These are phyloP conservation scores for Apostasia shenzhenica DNA, from an alignment of 106 monocot genomes.

Conservation along the genomic window DNA sequence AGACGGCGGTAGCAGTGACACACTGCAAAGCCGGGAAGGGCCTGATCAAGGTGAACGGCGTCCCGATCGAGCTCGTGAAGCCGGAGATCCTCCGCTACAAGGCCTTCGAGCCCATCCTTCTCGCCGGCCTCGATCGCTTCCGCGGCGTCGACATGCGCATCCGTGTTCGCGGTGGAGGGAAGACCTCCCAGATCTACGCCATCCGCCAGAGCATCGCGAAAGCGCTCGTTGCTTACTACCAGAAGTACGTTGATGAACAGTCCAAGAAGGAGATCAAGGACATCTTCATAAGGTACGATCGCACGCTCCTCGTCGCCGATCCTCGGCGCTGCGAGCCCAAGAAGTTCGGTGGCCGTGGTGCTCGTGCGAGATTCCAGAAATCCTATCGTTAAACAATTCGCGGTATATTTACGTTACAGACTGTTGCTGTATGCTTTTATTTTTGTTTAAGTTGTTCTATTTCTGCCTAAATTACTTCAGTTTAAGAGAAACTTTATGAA, in stretches of 20 bases:
- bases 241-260: conserved; percentile 21
- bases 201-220: conserved; percentile 23
- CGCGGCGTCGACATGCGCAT: conserved; percentile 18
- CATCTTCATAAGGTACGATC: conserved; percentile 14
- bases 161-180: conserved; percentile 9
- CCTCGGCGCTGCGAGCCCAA: conserved; percentile 23
- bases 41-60: conserved; percentile 18
- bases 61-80: conserved; percentile 21
- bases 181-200: conserved; percentile 23
- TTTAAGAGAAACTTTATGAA: too few species aligned
- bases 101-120: conserved; percentile 20
- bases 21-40: conserved; percentile 17
- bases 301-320: conserved; percentile 15
- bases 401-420: not conserved
- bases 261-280: conserved; percentile 18
- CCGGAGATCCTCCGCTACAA: conserved; percentile 24
- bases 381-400: conserved; percentile 14
- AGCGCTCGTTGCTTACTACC: conserved; percentile 19
- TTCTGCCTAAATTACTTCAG: too few species aligned
- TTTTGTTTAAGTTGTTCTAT: too few species aligned
- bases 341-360: conserved; percentile 23
- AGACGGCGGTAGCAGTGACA: conserved; percentile 13
- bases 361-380: conserved; percentile 20
- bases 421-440: too few species aligned
- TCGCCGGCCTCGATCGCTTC: conserved; percentile 12